These are phyloP conservation scores for Porcisia hertigi DNA, from an alignment of 208 protist genomes.

Conservation along the genomic window DNA sequence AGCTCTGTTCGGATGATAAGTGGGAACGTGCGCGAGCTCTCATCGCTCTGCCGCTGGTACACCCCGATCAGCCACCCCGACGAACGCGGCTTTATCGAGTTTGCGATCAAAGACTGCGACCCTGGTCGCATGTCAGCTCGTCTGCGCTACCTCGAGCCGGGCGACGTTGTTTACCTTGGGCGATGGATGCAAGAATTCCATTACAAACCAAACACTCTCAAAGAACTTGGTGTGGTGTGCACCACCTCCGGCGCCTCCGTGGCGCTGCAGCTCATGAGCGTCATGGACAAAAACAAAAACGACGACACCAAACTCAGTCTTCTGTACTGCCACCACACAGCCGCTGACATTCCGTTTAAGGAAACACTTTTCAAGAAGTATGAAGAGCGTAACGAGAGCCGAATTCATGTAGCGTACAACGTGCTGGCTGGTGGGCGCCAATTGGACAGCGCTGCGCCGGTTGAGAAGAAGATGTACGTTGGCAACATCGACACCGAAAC, in stretches of 20 bases:
- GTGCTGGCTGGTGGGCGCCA: conserved; percentile 42
- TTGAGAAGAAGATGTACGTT: conserved; percentile 62
- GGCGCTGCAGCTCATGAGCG: conserved; percentile 83
- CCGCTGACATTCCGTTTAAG: conserved; percentile 61
- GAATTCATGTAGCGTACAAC: conserved; percentile 66
- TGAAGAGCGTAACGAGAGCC: conserved; percentile 30
- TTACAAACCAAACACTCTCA: conserved; percentile 55
- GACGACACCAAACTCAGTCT: conserved; percentile 56
- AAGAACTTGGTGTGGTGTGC: conserved; percentile 75
- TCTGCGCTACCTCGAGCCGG: conserved; percentile 67
- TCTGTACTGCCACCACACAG: conserved; percentile 76
- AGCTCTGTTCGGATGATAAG: conserved; percentile 78
- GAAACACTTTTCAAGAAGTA: conserved; percentile 50
- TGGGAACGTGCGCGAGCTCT: conserved; percentile 48
- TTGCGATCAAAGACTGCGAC: conserved; percentile 81
- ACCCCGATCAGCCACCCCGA: conserved; percentile 86
- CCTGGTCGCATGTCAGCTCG: conserved; percentile 79
- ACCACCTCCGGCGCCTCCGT: conserved; percentile 76
- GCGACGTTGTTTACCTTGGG: conserved; percentile 79
- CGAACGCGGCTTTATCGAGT: conserved; percentile 78
- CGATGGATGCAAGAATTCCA: conserved; percentile 87
- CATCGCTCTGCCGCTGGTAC: conserved; percentile 75
- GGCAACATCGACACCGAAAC: conserved; percentile 76
- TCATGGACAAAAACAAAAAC: conserved; percentile 52
- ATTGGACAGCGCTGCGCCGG: conserved; percentile 11